Conservation (phyloP, 2,329 filamentous ascomycete genomes). For the Monilinia polystroma region DNA sequence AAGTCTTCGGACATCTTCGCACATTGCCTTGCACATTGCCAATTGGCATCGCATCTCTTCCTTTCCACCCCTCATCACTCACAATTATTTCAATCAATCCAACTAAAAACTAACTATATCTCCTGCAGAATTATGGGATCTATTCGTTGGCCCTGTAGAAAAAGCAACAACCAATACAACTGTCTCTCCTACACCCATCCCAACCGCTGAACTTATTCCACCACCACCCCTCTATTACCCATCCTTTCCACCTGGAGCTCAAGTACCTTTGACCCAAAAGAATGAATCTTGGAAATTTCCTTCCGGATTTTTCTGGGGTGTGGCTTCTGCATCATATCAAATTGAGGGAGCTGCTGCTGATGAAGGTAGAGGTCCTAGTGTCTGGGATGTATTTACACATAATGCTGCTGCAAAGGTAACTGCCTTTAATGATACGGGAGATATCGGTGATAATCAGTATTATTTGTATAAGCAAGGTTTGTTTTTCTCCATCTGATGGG, state of each 20-base stretch:
- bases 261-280: constrained; percentile 26
- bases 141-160: constrained; percentile 33
- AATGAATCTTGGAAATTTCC: constrained; percentile 37
- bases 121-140: constrained; percentile 28
- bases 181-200: constrained; percentile 32
- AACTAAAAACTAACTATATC: not conserved
- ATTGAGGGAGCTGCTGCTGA: constrained; percentile 48
- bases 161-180: constrained; percentile 33
- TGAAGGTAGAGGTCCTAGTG: constrained; percentile 46
- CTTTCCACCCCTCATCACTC: not conserved
- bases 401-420: constrained; percentile 25
- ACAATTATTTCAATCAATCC: constrained; percentile 30
- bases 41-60: not conserved
- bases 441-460: constrained; percentile 42
- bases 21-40: not conserved
- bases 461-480: constrained; percentile 56
- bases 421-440: constrained; percentile 47
- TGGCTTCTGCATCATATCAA: constrained; percentile 49
- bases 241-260: constrained; percentile 27
- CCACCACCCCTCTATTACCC: constrained; percentile 32
- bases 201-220: constrained; percentile 32
- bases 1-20: not conserved
- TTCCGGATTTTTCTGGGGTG: constrained; percentile 48
- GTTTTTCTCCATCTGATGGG: not conserved
- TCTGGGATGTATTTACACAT: constrained; percentile 44